phyloP scores from a whole-genome alignment of 345 rosid genomes.

The Lumnitzera littorea region DNA sequence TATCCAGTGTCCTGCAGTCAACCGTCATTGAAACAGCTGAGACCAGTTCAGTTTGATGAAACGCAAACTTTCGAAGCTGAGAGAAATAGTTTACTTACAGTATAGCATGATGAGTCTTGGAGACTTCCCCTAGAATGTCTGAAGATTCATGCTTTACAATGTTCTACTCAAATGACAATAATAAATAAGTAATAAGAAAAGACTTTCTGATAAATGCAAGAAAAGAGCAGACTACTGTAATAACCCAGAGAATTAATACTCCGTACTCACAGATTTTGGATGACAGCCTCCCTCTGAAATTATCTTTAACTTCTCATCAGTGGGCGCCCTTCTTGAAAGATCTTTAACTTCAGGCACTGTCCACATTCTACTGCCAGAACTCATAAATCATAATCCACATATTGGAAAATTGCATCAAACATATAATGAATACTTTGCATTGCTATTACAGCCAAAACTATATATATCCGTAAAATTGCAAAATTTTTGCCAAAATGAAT shows the following conservation, averaged over 20 bases:
- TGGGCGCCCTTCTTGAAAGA: conserved; percentile 25
- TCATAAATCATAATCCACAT: background rate
- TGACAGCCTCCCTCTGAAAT: conserved; percentile 61
- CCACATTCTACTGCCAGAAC: conserved; percentile 59
- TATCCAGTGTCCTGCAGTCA: conserved; percentile 56
- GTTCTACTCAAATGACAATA: conserved; percentile 23
- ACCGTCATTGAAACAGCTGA: conserved; percentile 7
- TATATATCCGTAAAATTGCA: too few relatives aligned
- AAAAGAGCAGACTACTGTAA: background rate
- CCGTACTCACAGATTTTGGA: conserved; percentile 46
- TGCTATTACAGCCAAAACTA: too few relatives aligned
- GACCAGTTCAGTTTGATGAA: conserved; percentile 9
- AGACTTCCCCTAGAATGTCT: conserved; percentile 54
- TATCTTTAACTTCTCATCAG: conserved; percentile 44
- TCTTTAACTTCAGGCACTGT: conserved; percentile 59
- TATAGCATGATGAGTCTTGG: conserved; percentile 67
- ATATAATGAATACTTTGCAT: too few relatives aligned
- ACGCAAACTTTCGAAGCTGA: background rate
- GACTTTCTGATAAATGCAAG: background rate
- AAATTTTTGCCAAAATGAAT: too few relatives aligned
- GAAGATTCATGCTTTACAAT: conserved; percentile 44
- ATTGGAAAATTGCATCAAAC: too few relatives aligned
- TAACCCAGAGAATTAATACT: background rate
- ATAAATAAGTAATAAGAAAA: background rate
- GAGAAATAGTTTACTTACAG: conserved; percentile 39